Conservation (phyloP, 495 filamentous ascomycete species). For the Talaromyces thailandensis region DNA sequence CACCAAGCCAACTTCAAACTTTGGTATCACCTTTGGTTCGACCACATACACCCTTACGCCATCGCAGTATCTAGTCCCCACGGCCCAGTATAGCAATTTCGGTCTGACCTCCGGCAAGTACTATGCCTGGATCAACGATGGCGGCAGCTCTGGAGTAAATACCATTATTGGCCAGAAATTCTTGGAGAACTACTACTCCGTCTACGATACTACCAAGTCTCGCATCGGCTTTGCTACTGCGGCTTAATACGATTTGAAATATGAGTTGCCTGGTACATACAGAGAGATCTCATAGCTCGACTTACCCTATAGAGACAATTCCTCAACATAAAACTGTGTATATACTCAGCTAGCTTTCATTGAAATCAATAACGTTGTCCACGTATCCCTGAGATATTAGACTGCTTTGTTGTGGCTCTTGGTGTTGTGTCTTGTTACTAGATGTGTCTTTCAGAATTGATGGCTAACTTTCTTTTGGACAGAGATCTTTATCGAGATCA, state of each 20-base stretch:
- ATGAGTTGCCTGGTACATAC: not conserved
- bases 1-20: not conserved
- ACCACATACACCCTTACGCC: not conserved
- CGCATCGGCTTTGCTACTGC: conserved; percentile 1
- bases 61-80: not conserved
- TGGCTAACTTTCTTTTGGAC: not conserved
- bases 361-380: not conserved
- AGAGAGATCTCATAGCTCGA: not conserved
- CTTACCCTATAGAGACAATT: not conserved
- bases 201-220: conserved; percentile 1
- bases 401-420: not conserved
- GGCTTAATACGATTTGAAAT: not conserved
- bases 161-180: conserved; percentile 1
- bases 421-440: not conserved
- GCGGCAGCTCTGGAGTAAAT: not conserved
- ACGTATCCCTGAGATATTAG: not conserved
- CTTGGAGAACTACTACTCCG: not conserved
- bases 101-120: conserved; percentile 1
- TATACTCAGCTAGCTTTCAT: not conserved
- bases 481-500: not conserved
- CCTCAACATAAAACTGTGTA: not conserved
- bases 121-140: conserved; percentile 1
- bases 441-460: not conserved
- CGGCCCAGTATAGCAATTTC: not conserved
- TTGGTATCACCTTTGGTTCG: not conserved